Conservation (phyloP, 1,139 yeast species). For the Hansenula sp. region DNA sequence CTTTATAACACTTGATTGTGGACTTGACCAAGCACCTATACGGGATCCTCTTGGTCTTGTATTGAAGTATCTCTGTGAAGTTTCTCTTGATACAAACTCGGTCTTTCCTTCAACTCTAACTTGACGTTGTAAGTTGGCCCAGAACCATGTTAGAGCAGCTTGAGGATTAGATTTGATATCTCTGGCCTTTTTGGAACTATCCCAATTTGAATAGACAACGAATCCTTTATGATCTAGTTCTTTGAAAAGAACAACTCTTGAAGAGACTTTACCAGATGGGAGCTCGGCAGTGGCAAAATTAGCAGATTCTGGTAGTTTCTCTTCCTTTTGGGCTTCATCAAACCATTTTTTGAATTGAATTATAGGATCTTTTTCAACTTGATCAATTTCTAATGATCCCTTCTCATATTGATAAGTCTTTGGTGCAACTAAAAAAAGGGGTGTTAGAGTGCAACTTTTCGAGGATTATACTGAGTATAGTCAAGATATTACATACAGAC, state of each 20-base stretch:
- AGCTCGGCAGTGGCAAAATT: conserved; percentile 82
- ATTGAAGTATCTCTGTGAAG: conserved; percentile 70
- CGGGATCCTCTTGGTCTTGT: conserved; percentile 91
- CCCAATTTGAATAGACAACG: conserved; percentile 92
- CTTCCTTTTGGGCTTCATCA: conserved; percentile 61
- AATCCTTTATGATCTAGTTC: conserved; percentile 85
- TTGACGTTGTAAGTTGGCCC: conserved; percentile 89
- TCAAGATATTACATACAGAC: conserved; percentile 15
- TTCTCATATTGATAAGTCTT: conserved; percentile 85
- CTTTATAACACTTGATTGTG: conserved; percentile 64
- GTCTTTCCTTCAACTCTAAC: conserved; percentile 88
- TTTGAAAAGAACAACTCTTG: conserved; percentile 79
- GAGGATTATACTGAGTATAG: too few species aligned
- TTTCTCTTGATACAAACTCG: conserved; percentile 69
- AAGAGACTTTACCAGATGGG: conserved; percentile 84
- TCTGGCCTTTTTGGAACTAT: conserved; percentile 68
- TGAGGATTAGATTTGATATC: conserved; percentile 70
- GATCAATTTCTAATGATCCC: conserved; percentile 49
- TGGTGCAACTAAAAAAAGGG: conserved; percentile 54
- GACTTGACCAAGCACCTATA: conserved; percentile 96
- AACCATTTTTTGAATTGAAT: conserved; percentile 83
- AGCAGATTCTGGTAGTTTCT: conserved; percentile 71
- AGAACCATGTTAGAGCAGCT: conserved; percentile 86
- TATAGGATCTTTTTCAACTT: conserved; percentile 59
- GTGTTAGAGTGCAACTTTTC: too few species aligned